Base-by-base conservation (phyloP, 176 grass and related monocot species). In the Rhynchospora tenuis region DNA sequence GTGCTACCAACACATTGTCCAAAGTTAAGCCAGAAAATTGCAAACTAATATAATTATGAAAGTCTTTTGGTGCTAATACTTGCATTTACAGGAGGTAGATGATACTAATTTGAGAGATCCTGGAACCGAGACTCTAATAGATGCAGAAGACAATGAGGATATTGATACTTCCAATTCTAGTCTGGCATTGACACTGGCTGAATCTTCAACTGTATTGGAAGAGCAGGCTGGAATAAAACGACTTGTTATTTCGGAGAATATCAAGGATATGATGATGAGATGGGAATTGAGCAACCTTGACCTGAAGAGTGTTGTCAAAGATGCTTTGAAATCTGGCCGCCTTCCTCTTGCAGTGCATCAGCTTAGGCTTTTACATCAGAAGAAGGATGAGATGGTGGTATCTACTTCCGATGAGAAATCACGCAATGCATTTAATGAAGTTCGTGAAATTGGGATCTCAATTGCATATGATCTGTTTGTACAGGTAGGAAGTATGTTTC, bases 301-400 rank as follows among this genome's bases (percentile, higher is more conserved):
- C 74, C 85, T 90, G 66, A 94, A 91, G 88, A 83, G 81, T 91
- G 75, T 98, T 60, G 95, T 98, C 24, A 94, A 86, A 90, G 95
- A 98, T 91, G 95, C 95, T 85, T 82, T 98, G 85, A 82, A 88
- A 51, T 94, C 67, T 19, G 92, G 90, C 13, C 90, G 95, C 63
- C 90, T 98, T 68, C 95, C 95, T 88, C 85, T 98, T 79, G 95
- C 95, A 55, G 92, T 98, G 86, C 95, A 94, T 91, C 95, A 98
- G 82, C 82, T 98, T 73, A 92, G 94, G 81, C 86, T 94, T 73
- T 85, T 95, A 57, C 89, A 84, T 77, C 87, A 87, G 73, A 87
- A 83, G 89, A 81, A 95, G 20, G 62, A 59, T 29, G 62, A 55
- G 19, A 16, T 46, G 14, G 46, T 23, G 45, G 42, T 47, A 84